A percentile compares a stretch with the other conserved stretches of the same genome.
Evolutionary conservation across 768 basidiomycete species (phyloP).

Genomic region (Rhizopogon vinicolor): DNA sequence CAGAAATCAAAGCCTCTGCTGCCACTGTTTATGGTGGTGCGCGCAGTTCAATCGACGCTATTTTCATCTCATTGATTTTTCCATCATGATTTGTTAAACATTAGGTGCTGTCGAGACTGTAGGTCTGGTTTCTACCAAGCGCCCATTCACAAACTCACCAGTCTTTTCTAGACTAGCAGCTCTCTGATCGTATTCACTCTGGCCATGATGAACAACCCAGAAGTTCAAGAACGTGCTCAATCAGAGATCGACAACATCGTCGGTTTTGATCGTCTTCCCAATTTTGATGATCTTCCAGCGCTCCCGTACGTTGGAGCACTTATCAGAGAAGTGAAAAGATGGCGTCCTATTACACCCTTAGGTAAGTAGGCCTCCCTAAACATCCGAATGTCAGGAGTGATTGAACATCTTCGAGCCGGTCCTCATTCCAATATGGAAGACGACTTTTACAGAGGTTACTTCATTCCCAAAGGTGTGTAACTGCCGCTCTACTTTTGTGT

Average conservation of each 20-base stretch:
- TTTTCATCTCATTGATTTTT: too few relatives aligned
- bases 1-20: too few relatives aligned
- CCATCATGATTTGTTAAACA: neutral
- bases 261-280: neutral
- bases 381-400: neutral
- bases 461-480: conserved; percentile 27
- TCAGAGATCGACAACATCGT: neutral
- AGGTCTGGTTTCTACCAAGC: too few relatives aligned
- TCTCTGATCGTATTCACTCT: neutral
- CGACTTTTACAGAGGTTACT: conserved; percentile 20
- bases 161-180: too few relatives aligned
- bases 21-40: too few relatives aligned
- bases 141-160: too few relatives aligned
- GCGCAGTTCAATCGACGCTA: too few relatives aligned
- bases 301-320: neutral
- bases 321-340: neutral
- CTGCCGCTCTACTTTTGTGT: neutral
- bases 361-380: neutral
- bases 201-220: neutral
- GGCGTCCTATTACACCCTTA: neutral
- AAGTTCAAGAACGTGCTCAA: conserved; percentile 1
- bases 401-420: conserved; percentile 6
- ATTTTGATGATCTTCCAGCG: too few relatives aligned
- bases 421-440: conserved; percentile 15
- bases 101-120: too few relatives aligned